Evolutionary conservation across 306 rosid genomes (phyloP), one percentile per base, ranked within the genome.

Genomic region (Cicer arietinum): DNA sequence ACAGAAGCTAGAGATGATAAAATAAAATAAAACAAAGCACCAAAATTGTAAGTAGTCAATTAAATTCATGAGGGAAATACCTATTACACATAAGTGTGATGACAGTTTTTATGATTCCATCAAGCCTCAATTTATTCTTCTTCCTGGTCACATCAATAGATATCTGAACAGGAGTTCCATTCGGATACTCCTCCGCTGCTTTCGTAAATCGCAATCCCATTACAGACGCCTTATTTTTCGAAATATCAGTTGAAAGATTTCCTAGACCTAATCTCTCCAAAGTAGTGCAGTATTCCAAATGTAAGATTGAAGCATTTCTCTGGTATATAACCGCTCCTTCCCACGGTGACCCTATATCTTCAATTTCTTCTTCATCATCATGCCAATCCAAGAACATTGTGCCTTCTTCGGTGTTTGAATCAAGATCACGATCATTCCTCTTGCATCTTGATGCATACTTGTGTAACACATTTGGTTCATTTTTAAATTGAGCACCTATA

Each of bases 111-210:
- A 90, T 75, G 75, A 94, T 94, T 75, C 98, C 98, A 79, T 91
- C 97, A 61, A 94, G 95, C 88, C 91, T 91, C 88, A 94, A 51
- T 69, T 77, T 94, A 35, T 87, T 86, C 86, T 76, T 88, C 86
- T 84, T 91, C 86, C 83, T 88, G 14, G 87, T 84, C 22, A 91
- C 86, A 68, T 94, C 98, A 44, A 91, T 37, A 65, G 98, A 91
- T 63, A 91, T 80, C 87, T 88, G 98, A 80, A 94, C 97, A 12
- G 98, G 98, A 20, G 97, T 94, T 59, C 98, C 98, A 43, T 61
- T 25, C 0, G 89, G 95, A 67, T 80, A 94, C 59, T 91, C 98
- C 82, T 86, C 90, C 16, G 90, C 97, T 8, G 80, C 83, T 80
- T 88, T 91, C 0, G 91, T 85, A 65, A 91, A 80, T 25, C 97